Evolutionary conservation across 345 rosid genomes (phyloP).

Genomic region (Brassica cretica): DNA sequence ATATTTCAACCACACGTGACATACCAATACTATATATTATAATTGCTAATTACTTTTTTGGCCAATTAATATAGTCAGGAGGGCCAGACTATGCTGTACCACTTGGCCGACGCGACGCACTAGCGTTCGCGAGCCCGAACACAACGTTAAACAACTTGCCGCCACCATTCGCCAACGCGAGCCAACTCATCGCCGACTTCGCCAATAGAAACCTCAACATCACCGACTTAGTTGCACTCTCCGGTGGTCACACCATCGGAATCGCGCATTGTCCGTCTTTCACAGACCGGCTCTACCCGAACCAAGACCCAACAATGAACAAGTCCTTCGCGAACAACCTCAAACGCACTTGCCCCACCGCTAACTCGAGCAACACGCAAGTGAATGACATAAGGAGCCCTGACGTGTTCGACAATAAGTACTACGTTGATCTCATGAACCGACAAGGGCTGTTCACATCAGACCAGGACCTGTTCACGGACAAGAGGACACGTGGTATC

Average conservation of each 20-base stretch:
- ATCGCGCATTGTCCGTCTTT: conserved; percentile 64
- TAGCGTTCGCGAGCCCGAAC: conserved; percentile 48
- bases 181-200: conserved; percentile 45
- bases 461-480: conserved; percentile 76
- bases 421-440: conserved; percentile 73
- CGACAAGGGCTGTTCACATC: conserved; percentile 83
- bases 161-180: conserved; percentile 44
- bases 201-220: conserved; percentile 52
- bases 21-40: neutral
- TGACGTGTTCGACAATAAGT: conserved; percentile 75
- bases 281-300: conserved; percentile 65
- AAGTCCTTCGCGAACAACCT: conserved; percentile 59
- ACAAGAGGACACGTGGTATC: conserved; percentile 55
- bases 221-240: conserved; percentile 78
- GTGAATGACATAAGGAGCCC: conserved; percentile 66
- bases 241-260: conserved; percentile 93
- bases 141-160: conserved; percentile 63
- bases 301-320: conserved; percentile 75
- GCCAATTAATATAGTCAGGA: conserved; percentile 53
- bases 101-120: conserved; percentile 70
- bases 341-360: conserved; percentile 54
- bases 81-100: conserved; percentile 77
- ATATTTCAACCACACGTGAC: neutral
- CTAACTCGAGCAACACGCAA: conserved; percentile 45
- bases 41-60: neutral